Base-by-base conservation (phyloP, 805 yeast species). In the Sugiyamaella mastotermitis region DNA sequence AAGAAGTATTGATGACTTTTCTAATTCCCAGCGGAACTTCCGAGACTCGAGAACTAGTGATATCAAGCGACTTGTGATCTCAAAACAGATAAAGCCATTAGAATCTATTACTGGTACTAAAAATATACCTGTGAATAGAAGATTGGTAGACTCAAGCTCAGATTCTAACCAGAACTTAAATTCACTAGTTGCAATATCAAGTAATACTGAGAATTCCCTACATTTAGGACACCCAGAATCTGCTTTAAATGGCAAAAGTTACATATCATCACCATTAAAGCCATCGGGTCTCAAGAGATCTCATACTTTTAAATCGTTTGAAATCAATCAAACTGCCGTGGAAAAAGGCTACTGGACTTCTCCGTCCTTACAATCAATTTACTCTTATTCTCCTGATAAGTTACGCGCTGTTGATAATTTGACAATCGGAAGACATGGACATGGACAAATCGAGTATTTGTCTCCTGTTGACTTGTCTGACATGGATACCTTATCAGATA, bases 401-500 rank as follows among this genome's bases (percentile, higher is more conserved):
- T 67, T 84, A 40, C 72, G 78, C 32, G 53, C 71, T 4, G 79
- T 88, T 8, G 50, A 66, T 4, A 68, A 78, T 38, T 73, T 88
- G 46, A 73, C 72, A 11, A 70, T 88, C 49, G 96, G 96, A 1
- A 77, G 88, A 44, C 69, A 69, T 40, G 74, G 76, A 40, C 78
- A 66, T 53, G 97, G 97, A 37, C 61, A 59, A 42, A 67, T 88
- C 38, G 81, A 76, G 49, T 88, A 83, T 55, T 53, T 75, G 26
- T 64, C 71, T 36, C 86, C 94, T 1, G 90, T 88, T 24, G 95
- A 88, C 56, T 64, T 88, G 48, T 75, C 94, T 0, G 58, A 74
- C 2, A 60, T 82, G 41, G 65, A 76, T 1, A 71, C 76, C 35
- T 55, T 81, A 38, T 71, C 78, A 5, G 70, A 76, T 16, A 71